These are phyloP conservation scores for Aspergillus japonicus DNA, from an alignment of 2,329 filamentous ascomycete genomes.

Conservation along the genomic window DNA sequence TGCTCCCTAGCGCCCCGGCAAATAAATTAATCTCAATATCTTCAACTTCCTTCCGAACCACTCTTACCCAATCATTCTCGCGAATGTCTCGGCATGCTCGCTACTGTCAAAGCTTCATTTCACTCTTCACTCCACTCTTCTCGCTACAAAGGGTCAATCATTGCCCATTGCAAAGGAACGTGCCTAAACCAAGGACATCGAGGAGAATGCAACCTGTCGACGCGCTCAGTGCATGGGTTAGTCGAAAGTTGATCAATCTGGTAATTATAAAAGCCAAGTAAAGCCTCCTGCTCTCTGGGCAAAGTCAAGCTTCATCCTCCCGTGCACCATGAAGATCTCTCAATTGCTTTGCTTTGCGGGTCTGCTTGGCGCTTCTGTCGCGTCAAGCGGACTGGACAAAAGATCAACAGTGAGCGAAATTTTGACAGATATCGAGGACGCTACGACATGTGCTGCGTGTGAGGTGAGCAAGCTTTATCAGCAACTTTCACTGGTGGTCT, in stretches of 20 bases:
- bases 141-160: slow-evolving; percentile 1
- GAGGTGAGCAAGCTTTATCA: slow-evolving; percentile 19
- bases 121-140: neutral
- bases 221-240: too few relatives aligned
- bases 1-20: neutral
- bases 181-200: neutral
- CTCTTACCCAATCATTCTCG: neutral
- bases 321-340: neutral
- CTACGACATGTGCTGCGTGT: slow-evolving; percentile 28
- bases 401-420: slow-evolving; percentile 23
- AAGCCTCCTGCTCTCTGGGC: neutral
- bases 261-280: neutral
- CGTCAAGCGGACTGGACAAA: slow-evolving; percentile 9
- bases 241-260: neutral
- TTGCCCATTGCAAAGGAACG: neutral
- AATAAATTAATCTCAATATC: slow-evolving; percentile 1
- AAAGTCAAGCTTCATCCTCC: neutral
- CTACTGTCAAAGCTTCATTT: neutral
- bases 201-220: neutral
- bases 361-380: slow-evolving; percentile 12
- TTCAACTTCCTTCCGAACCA: neutral
- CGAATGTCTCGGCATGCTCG: slow-evolving; percentile 2
- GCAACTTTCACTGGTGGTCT: neutral
- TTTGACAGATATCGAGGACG: slow-evolving; percentile 29
- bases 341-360: neutral